These are phyloP conservation scores for Juglanconis juglandina DNA, from an alignment of 2,329 filamentous ascomycete genomes.

Conservation along the genomic window DNA sequence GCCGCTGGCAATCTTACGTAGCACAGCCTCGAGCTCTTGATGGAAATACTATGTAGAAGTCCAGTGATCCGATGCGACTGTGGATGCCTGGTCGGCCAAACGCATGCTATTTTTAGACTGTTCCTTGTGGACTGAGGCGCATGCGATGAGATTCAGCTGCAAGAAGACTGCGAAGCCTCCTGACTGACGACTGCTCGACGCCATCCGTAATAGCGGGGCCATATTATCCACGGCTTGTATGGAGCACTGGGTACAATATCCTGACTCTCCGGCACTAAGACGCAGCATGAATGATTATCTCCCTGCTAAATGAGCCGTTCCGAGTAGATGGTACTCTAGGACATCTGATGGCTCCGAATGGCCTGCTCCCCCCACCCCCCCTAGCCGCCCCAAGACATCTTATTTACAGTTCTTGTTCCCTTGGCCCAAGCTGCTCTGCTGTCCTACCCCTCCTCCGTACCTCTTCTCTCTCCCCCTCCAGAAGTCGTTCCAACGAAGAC, in stretches of 20 bases:
- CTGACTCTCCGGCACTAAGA: background rate
- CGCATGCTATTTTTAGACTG: background rate
- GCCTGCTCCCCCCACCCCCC: background rate
- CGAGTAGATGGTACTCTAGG: background rate
- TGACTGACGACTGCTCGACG: background rate
- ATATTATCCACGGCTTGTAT: background rate
- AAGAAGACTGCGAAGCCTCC: slow-evolving; percentile 1
- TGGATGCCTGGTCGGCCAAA: too few species aligned
- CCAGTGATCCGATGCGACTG: too few species aligned
- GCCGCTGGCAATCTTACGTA: too few species aligned
- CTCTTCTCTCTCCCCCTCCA: too few species aligned
- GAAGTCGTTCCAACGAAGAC: too few species aligned
- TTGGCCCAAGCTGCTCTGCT: background rate
- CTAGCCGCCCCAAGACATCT: background rate
- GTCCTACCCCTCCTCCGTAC: too few species aligned
- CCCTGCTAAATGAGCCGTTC: background rate
- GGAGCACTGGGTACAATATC: background rate
- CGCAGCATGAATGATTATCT: background rate
- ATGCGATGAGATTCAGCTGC: background rate
- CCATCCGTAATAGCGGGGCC: too few species aligned
- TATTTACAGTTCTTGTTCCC: background rate
- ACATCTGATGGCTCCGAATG: background rate
- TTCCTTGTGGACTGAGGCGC: background rate
- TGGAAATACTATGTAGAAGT: too few species aligned
- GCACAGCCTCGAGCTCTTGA: too few species aligned